phyloP scores from a whole-genome alignment of 148 eudicot species.

The Oxyria digyna region DNA sequence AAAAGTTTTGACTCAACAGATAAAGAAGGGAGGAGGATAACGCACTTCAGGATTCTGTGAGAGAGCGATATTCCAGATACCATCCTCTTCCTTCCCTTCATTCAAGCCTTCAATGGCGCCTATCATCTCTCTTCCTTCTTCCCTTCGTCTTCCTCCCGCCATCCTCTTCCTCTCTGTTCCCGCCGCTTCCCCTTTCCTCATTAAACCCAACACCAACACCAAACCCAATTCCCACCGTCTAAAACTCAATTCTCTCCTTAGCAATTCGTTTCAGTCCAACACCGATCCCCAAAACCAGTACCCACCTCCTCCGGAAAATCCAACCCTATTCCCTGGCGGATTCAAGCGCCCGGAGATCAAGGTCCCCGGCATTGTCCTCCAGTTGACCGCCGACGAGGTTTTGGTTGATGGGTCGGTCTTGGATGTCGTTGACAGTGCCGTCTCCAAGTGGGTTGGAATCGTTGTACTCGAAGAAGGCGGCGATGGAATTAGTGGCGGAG shows the following conservation, averaged over 20 bases:
- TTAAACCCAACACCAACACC: constrained; percentile 1
- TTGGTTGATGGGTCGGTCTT: constrained; percentile 28
- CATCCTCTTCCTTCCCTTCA: too few species aligned
- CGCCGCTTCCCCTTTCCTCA: neutral
- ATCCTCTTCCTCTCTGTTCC: constrained; percentile 3
- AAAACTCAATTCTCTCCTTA: constrained; percentile 10
- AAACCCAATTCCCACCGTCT: constrained; percentile 11
- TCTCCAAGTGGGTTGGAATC: constrained; percentile 52
- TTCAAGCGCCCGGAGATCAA: constrained; percentile 75
- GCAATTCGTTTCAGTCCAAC: constrained; percentile 7
- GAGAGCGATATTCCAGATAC: neutral
- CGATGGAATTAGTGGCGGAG: constrained; percentile 29
- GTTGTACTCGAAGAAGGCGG: constrained; percentile 54
- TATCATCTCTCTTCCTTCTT: neutral
- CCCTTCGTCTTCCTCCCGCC: constrained; percentile 9
- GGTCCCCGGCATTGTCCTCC: constrained; percentile 52
- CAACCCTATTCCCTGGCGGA: constrained; percentile 67
- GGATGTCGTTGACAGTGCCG: constrained; percentile 52
- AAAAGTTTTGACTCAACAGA: too few species aligned
- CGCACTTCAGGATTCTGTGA: neutral
- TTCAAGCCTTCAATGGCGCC: constrained; percentile 6
- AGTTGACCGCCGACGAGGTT: constrained; percentile 42
- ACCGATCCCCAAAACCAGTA: neutral
- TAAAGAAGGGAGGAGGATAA: neutral
- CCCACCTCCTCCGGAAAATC: constrained; percentile 5